These are phyloP conservation scores for Fonsecaea nubica DNA, from an alignment of 2,329 filamentous ascomycete species.

Conservation along the genomic window DNA sequence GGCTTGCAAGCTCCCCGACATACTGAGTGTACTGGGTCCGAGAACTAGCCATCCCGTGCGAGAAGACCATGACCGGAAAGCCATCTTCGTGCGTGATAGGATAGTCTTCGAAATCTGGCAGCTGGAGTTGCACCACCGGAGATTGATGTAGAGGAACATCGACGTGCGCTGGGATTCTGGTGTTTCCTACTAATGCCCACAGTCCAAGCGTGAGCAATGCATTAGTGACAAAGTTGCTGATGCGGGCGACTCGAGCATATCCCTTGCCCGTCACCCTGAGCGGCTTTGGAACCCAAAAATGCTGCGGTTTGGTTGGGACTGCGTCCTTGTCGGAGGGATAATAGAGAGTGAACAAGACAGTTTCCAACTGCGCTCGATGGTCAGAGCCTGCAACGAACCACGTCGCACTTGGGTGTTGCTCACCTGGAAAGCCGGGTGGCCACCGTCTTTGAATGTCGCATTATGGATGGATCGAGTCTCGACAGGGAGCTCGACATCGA, in stretches of 20 bases:
- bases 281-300: constrained; percentile 39
- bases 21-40: constrained; percentile 41
- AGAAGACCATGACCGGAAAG: constrained; percentile 39
- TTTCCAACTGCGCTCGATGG: constrained; percentile 32
- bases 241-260: constrained; percentile 38
- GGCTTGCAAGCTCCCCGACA: constrained; percentile 37
- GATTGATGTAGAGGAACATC: constrained; percentile 37
- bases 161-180: constrained; percentile 40
- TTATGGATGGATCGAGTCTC: constrained; percentile 34
- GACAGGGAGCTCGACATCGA: constrained; percentile 38
- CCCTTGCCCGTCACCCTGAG: constrained; percentile 35
- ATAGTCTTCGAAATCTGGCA: constrained; percentile 1
- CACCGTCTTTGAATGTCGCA: constrained; percentile 34
- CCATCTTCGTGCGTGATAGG: constrained; percentile 29
- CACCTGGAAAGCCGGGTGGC: constrained; percentile 36
- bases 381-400: background rate
- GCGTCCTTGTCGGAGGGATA: constrained; percentile 36
- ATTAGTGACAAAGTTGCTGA: constrained; percentile 39
- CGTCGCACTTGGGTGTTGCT: background rate
- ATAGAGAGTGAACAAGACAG: constrained; percentile 41
- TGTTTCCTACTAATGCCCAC: constrained; percentile 36
- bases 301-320: constrained; percentile 32
- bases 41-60: constrained; percentile 40
- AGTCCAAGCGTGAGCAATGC: constrained; percentile 36
- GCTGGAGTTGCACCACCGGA: constrained; percentile 20